These are phyloP conservation scores for Fistulinella prunicolor DNA, from an alignment of 768 basidiomycete species.

Conservation along the genomic window DNA sequence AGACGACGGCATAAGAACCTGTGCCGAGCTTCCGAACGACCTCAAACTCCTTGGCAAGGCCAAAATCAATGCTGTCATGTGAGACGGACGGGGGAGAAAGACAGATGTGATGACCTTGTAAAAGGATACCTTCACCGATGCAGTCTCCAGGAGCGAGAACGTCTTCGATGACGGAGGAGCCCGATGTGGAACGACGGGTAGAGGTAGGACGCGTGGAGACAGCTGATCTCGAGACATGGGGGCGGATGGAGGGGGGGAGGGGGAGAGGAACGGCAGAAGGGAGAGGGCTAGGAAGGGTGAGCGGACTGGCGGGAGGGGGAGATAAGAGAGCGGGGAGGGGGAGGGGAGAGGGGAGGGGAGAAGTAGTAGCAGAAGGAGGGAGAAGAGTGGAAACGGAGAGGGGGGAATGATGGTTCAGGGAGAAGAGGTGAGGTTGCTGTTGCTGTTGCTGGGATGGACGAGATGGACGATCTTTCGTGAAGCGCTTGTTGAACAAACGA, in stretches of 20 bases:
- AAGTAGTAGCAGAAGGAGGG: constrained; percentile 9
- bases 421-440: background rate
- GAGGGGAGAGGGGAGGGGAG: constrained; percentile 28
- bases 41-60: constrained; percentile 68
- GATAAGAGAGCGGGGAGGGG: constrained; percentile 33
- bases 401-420: constrained; percentile 18
- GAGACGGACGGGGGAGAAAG: constrained; percentile 44
- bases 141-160: constrained; percentile 71
- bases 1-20: constrained; percentile 92
- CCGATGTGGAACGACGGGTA: constrained; percentile 27
- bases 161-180: constrained; percentile 39
- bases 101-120: constrained; percentile 66
- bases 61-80: constrained; percentile 35
- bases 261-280: constrained; percentile 30
- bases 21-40: constrained; percentile 85
- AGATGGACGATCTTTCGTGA: constrained; percentile 30
- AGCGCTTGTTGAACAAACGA: constrained; percentile 35
- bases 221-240: constrained; percentile 36
- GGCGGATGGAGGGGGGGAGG: constrained; percentile 32
- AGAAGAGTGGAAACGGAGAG: constrained; percentile 7
- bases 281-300: constrained; percentile 36
- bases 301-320: constrained; percentile 28
- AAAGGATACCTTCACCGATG: constrained; percentile 61
- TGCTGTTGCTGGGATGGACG: constrained; percentile 19
- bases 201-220: constrained; percentile 20